Conservation (phyloP, 345 rosid species). For the Salix caprea region DNA sequence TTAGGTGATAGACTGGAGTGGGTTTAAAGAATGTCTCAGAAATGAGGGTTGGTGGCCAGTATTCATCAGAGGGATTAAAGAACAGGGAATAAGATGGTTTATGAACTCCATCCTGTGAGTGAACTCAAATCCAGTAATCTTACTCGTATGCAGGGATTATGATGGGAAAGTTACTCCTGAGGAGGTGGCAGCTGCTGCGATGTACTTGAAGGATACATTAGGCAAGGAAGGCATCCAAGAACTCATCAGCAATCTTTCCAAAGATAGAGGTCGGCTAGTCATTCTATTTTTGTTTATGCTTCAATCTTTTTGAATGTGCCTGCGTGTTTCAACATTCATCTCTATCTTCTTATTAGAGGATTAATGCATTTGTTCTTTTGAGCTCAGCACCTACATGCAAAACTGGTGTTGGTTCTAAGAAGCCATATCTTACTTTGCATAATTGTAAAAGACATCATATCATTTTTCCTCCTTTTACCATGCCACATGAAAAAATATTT, state of each 20-base stretch:
- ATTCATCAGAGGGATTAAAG: neutral
- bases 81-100: neutral
- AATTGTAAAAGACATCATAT: too few relatives aligned
- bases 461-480: too few relatives aligned
- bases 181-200: conserved; percentile 84
- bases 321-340: too few relatives aligned
- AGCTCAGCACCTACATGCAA: too few relatives aligned
- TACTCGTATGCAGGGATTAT: conserved; percentile 48
- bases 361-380: too few relatives aligned
- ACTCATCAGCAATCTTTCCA: conserved; percentile 66
- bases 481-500: too few relatives aligned
- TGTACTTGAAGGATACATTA: conserved; percentile 63
- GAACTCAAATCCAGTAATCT: neutral
- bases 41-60: neutral
- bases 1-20: too few relatives aligned
- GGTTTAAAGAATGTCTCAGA: too few relatives aligned
- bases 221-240: conserved; percentile 76
- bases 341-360: too few relatives aligned
- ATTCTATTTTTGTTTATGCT: neutral
- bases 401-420: too few relatives aligned
- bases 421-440: too few relatives aligned
- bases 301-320: too few relatives aligned
- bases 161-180: conserved; percentile 89
- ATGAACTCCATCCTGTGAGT: neutral
- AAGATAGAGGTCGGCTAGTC: conserved; percentile 58